Base-by-base conservation (phyloP, 257 asterid species). In the Nemophila menziesii region DNA sequence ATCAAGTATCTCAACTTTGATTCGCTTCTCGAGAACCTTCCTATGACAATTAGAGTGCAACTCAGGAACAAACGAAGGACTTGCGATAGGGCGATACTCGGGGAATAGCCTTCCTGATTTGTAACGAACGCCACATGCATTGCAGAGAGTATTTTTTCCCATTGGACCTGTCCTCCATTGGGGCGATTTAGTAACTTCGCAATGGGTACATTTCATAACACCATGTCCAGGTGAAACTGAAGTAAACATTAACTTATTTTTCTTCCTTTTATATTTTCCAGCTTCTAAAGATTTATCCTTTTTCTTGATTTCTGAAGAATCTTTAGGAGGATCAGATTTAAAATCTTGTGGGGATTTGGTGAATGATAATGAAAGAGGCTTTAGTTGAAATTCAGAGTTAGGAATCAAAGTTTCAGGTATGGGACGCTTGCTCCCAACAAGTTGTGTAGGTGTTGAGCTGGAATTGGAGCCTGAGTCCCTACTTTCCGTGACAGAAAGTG, bases 401-500 rank as follows among this genome's bases (percentile, higher is more conserved):
- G 93, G 92, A 39, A 67, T 72, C 40, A 82, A 86, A 0, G 82
- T 55, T 4, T 80, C 48, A 0, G 93, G 93, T 4, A 89, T 79
- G 2, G 95, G 89, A 8, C 97, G 93, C 48, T 87, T 87, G 69
- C 82, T 83, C 11, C 93, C 80, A 1, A 95, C 97, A 16, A 89
- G 80, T 24, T 87, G 97, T 1, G 89, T 52, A 14, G 78, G 4
- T 67, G 79, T 60, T 3, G 78, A 75, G 60, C 56, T 71, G 12
- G 70, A 68, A 21, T 61, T 52, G 34, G 74, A 76, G 67, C 72
- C 66, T 49, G 60, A 74, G 58, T 78, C 77, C n/a, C n/a, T n/a
- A n/a, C n/a, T n/a, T 59, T 87, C 93, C 0, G 82, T 57, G 46
- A 79, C 92, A 0, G 94, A 86, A 36, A 82, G 68, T 0, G 95